Base-by-base conservation (phyloP, 108 stramenopile species). In the Chaetoceros tenuissimus region DNA sequence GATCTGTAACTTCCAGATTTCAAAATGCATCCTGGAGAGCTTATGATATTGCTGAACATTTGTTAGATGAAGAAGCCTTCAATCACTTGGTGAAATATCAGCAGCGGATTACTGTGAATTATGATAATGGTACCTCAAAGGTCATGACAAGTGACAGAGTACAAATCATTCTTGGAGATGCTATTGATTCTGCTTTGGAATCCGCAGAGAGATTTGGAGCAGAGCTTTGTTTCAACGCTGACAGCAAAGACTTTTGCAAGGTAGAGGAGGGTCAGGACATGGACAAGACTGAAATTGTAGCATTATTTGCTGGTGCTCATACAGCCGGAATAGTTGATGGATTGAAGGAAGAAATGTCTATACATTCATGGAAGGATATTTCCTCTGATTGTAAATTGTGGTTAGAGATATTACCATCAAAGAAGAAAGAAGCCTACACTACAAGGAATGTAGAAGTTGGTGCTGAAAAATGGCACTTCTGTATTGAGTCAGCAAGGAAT, bases 21-120 rank as follows among this genome's bases (percentile, higher is more conserved):
- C 68, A 69, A 31, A 69, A 69, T 31, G 68, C 68, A 3, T 62
- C 61, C 20, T 69, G 60, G 54, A 62, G 68, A 10, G 68, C 68
- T 10, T 69, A 69, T 31, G 68, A 69, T 30, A 48, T 69, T 53
- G 68, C 68, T 8, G 28, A 20, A n/a, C 24, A 63, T 3, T 55
- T 69, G 1, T 31, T 69, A n/a, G 68, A 69, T 31, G 62, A 62
- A 24, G 62, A 62, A 24, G 61, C 68, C 0, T 69, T 55, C 47
- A 26, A 69, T 8, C 31, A 55, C 2, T 53, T 69, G n/a, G 29
- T 57, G n/a, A n/a, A 46, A 22, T 57, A 69, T 56, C 68, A 53
- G 1, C 68, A 69, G 47, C 61, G 53, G 23, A 43, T 69, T 46
- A 69, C 20, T n/a, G 68, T 69, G 2, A 69, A 31, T 24, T 57